Conservation (phyloP, 2,329 filamentous ascomycete species). For the Sclerotinia minor region DNA sequence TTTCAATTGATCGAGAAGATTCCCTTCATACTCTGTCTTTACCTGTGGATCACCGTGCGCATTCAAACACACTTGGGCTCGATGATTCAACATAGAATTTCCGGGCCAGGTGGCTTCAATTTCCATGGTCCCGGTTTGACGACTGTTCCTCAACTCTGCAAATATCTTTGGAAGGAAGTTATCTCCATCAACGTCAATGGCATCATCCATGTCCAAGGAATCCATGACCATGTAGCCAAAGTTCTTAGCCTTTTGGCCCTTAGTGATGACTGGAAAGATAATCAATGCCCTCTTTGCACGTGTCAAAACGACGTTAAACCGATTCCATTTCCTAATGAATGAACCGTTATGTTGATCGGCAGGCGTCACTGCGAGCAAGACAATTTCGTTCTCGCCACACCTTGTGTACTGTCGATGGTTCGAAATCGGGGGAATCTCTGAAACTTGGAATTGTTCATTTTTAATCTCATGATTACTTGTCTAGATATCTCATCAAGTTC, state of each 20-base stretch:
- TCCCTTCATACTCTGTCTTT: not conserved
- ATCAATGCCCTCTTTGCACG: conserved; percentile 22
- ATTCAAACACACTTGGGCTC: not conserved
- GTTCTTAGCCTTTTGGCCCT: not conserved
- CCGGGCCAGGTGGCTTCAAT: not conserved
- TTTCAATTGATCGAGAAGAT: not conserved
- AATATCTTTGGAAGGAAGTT: not conserved
- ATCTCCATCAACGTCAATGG: conserved; percentile 19
- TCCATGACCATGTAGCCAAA: conserved; percentile 22
- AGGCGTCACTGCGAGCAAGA: conserved; percentile 24
- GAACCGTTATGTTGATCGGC: conserved; percentile 17
- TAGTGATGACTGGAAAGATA: conserved; percentile 13
- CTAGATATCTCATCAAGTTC: conserved; percentile 13
- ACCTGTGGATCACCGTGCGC: too few species aligned
- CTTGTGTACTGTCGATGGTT: conserved; percentile 27
- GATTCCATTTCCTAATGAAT: conserved; percentile 26
- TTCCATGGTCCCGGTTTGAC: not conserved
- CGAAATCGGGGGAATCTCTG: conserved; percentile 3
- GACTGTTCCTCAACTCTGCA: not conserved
- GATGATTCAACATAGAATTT: not conserved
- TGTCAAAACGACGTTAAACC: conserved; percentile 28
- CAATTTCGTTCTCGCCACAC: conserved; percentile 24
- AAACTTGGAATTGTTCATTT: too few species aligned
- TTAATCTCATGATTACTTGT: conserved; percentile 7
- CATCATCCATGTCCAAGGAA: conserved; percentile 22